Conservation (phyloP, 106 monocot genomes). For the Dactylorhiza incarnata region DNA sequence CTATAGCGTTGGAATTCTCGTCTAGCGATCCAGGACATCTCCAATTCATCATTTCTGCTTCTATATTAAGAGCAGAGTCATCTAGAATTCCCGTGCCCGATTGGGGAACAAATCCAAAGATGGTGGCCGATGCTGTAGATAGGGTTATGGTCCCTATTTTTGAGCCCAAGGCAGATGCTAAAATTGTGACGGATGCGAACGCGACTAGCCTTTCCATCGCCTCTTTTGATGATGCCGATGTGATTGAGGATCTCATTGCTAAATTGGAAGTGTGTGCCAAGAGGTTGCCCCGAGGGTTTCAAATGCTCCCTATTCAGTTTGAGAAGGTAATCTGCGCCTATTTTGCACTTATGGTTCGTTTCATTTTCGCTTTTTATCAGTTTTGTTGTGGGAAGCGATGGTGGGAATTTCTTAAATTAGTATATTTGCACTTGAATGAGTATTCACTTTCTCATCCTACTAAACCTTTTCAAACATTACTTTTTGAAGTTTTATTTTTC, state of each 20-base stretch:
- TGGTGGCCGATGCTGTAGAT: slow-evolving; percentile 1
- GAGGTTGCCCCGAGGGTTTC: slow-evolving; percentile 3
- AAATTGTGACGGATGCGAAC: slow-evolving; percentile 8
- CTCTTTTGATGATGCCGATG: slow-evolving; percentile 8
- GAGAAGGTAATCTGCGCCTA: slow-evolving; percentile 3
- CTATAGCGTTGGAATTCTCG: slow-evolving; percentile 2
- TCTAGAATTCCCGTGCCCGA: slow-evolving; percentile 10
- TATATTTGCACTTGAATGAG: too few species aligned
- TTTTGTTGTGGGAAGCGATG: too few species aligned
- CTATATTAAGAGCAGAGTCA: slow-evolving; percentile 6
- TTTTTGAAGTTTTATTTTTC: too few species aligned
- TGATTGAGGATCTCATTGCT: slow-evolving; percentile 9
- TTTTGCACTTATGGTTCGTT: neutral
- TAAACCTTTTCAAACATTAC: too few species aligned
- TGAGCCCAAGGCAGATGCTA: slow-evolving; percentile 5
- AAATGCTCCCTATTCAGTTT: slow-evolving; percentile 9
- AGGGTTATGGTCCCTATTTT: neutral
- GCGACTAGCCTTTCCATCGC: neutral
- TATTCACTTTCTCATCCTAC: too few species aligned
- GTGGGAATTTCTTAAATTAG: too few species aligned
- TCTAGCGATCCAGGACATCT: slow-evolving; percentile 9
- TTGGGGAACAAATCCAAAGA: slow-evolving; percentile 9
- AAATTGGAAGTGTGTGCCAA: slow-evolving; percentile 3
- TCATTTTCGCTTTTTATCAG: too few species aligned
- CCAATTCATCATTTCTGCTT: slow-evolving; percentile 10